Evolutionary conservation across 345 rosid species (phyloP).

Genomic region (Arabidopsis suecica): DNA sequence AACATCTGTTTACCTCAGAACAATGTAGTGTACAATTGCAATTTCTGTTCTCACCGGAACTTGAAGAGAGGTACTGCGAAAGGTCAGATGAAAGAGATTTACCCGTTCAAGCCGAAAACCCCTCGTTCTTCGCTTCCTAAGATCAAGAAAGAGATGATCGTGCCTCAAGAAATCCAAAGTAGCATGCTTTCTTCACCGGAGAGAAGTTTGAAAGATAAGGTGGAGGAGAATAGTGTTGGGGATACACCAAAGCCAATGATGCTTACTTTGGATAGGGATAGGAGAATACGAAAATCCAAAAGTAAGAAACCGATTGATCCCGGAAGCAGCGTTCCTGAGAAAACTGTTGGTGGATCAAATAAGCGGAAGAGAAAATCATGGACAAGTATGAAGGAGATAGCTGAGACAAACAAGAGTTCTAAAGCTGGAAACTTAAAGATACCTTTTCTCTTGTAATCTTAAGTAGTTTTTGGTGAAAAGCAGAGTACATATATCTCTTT

Average conservation of each 20-base stretch:
- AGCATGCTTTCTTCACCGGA: slow-evolving; percentile 28
- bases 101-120: slow-evolving; percentile 30
- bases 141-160: slow-evolving; percentile 4
- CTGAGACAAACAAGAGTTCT: slow-evolving; percentile 27
- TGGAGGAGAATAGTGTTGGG: not conserved
- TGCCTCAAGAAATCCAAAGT: slow-evolving; percentile 1
- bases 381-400: slow-evolving; percentile 33
- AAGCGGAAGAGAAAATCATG: slow-evolving; percentile 41
- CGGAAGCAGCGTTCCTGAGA: slow-evolving; percentile 23
- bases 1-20: slow-evolving; percentile 47
- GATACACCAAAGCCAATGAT: slow-evolving; percentile 45
- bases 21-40: slow-evolving; percentile 70
- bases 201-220: slow-evolving; percentile 20
- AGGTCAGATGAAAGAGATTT: slow-evolving; percentile 44
- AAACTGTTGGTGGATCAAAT: slow-evolving; percentile 36
- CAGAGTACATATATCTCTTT: not conserved
- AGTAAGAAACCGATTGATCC: slow-evolving; percentile 31
- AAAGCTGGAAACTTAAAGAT: slow-evolving; percentile 11
- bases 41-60: slow-evolving; percentile 62
- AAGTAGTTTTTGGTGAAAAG: not conserved
- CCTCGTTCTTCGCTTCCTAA: not conserved
- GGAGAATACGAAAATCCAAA: slow-evolving; percentile 37
- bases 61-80: slow-evolving; percentile 37
- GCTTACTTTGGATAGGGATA: slow-evolving; percentile 42
- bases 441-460: slow-evolving; percentile 35